Percentiles rank a stretch among this genome's conserved stretches.
These are phyloP conservation scores for Stemphylium lycopersici DNA, from an alignment of 2,329 filamentous ascomycete species.

Conservation along the genomic window DNA sequence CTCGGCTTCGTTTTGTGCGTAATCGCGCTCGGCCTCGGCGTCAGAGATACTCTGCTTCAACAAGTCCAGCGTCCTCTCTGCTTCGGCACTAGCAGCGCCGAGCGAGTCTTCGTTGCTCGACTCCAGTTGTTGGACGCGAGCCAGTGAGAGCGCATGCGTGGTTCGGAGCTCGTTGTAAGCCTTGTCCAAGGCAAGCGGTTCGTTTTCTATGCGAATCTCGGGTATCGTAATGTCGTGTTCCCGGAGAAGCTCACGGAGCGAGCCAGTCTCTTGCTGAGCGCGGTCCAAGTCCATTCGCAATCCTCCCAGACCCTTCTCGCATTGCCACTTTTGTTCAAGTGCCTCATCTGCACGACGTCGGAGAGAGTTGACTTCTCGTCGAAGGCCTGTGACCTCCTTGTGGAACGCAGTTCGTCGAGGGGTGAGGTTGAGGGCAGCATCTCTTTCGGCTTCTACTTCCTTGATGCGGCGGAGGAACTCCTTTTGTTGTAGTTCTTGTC, in stretches of 20 bases:
- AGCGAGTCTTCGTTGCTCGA: constrained; percentile 52
- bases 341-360: constrained; percentile 90
- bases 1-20: constrained; percentile 69
- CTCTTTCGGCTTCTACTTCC: constrained; percentile 77
- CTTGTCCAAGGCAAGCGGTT: constrained; percentile 73
- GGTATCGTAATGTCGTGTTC: constrained; percentile 83
- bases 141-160: constrained; percentile 70
- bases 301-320: constrained; percentile 85
- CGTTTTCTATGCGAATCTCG: constrained; percentile 57
- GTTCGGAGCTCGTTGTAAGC: constrained; percentile 78
- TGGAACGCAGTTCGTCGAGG: constrained; percentile 81
- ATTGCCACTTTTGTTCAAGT: constrained; percentile 93
- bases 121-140: constrained; percentile 70
- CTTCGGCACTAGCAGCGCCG: constrained; percentile 54
- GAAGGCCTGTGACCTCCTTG: constrained; percentile 77
- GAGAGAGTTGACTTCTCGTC: constrained; percentile 83
- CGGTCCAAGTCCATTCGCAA: constrained; percentile 97
- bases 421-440: constrained; percentile 70
- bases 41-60: constrained; percentile 72
- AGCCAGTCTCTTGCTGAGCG: constrained; percentile 88
- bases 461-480: constrained; percentile 83
- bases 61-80: constrained; percentile 66
- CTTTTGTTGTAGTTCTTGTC: constrained; percentile 82
- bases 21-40: constrained; percentile 73
- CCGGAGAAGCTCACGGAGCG: constrained; percentile 76